Evolutionary conservation across 257 asterid species (phyloP).

Genomic region (Gardenia jasminoides): DNA sequence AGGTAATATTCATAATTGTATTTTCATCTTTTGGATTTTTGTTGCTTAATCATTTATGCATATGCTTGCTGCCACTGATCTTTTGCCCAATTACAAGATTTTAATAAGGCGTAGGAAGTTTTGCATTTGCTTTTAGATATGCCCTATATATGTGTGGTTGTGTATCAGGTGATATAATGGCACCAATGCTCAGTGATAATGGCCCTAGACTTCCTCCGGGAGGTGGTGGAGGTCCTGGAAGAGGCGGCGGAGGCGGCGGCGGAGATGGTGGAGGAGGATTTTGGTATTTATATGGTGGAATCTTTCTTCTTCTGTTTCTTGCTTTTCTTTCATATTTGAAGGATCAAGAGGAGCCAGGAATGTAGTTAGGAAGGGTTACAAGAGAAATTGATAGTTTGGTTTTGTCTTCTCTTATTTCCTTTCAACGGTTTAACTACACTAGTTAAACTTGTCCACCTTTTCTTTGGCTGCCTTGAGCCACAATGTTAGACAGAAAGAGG

Average conservation of each 20-base stretch:
- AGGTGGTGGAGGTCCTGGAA: background rate
- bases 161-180: background rate
- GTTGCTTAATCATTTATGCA: background rate
- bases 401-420: no score
- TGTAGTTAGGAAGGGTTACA: background rate
- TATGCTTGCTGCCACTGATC: background rate
- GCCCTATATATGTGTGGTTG: background rate
- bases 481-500: no score
- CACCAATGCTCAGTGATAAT: conserved; percentile 9
- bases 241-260: conserved; percentile 10
- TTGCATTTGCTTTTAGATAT: background rate
- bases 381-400: background rate
- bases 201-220: conserved; percentile 18
- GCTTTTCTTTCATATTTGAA: conserved; percentile 3
- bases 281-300: conserved; percentile 10
- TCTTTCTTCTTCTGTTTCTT: conserved; percentile 10
- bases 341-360: conserved; percentile 5
- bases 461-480: no score
- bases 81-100: background rate
- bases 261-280: conserved; percentile 13
- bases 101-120: background rate
- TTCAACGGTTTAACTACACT: background rate
- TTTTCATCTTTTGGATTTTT: background rate
- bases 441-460: no score
- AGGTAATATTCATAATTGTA: background rate